Base-by-base conservation (phyloP, 2,329 filamentous ascomycete species). In the Aspergillus neoniger region DNA sequence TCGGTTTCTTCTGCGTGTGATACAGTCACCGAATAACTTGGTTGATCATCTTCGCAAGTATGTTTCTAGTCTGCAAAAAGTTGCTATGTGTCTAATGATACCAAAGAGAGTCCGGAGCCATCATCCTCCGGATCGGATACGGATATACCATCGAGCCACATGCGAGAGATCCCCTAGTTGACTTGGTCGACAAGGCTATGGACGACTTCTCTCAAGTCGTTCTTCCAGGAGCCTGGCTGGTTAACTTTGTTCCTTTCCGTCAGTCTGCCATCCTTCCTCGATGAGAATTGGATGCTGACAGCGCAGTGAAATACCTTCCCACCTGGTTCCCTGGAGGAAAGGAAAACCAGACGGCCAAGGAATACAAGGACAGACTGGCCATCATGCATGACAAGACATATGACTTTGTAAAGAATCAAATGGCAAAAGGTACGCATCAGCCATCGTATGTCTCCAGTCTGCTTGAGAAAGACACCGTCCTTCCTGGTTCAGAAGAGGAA, bases 81-180 rank as follows among this genome's bases (percentile, higher is more conserved):
- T 25, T 25, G 23, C 6, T 25, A 2, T 7, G 0, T 25, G 23
- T 25, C 23, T 25, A 25, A 25, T 25, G 23, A 25, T 7, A 7
- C 6, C 23, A 9, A 25, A 73, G 70, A n/a, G 71, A 75, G 51
- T 73, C 76, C 0, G 77, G 76, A 0, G 72, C 71, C 0, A 67
- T 79, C 8, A 77, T 81, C 9, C 55, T 81, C 3, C 76, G 80
- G 57, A 76, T 79, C 23, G 69, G 69, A 1, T 81, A 81, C 59
- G 70, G 65, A 1, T 72, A 72, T 53, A 68, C 66, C 2, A 65
- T 70, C 44, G 68, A 72, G 14, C 66, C 67, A 0, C 66, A 69
- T 36, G 55, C 57, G 5, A 49, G 43, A 3, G 71, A 72, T 15
- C 67, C 70, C 6, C 70, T 83, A 0, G 74, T 83, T 1, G 70